A percentile compares a stretch with the other conserved stretches of the same genome.
These are phyloP conservation scores for Trichoderma gamsii DNA, from an alignment of 495 filamentous ascomycete species.

Conservation along the genomic window DNA sequence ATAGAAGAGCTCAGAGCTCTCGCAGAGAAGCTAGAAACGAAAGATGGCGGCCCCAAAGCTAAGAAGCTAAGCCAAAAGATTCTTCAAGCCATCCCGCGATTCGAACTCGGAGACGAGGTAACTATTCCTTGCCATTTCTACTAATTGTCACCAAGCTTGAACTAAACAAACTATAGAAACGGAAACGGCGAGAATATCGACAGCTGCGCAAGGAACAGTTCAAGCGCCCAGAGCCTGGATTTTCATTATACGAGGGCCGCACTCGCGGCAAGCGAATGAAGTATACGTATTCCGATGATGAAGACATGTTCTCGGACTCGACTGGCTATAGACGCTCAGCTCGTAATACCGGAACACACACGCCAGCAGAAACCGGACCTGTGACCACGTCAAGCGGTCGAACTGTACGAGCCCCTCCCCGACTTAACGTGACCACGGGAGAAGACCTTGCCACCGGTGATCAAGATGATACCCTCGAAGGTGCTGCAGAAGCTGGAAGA, in stretches of 20 bases:
- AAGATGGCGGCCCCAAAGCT: slow-evolving; percentile 74
- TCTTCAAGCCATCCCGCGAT: slow-evolving; percentile 75
- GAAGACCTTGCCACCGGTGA: slow-evolving; percentile 17
- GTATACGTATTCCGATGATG: slow-evolving; percentile 92
- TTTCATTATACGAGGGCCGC: slow-evolving; percentile 91
- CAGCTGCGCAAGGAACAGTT: slow-evolving; percentile 81
- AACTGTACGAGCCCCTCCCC: slow-evolving; percentile 70
- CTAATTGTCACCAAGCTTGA: not conserved
- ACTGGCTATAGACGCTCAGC: slow-evolving; percentile 60
- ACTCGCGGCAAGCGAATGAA: slow-evolving; percentile 92
- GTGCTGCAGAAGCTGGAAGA: slow-evolving; percentile 30
- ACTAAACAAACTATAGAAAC: slow-evolving; percentile 53
- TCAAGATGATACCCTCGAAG: slow-evolving; percentile 28
- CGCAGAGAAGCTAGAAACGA: slow-evolving; percentile 61
- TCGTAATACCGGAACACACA: slow-evolving; percentile 64
- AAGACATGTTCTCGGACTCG: slow-evolving; percentile 70
- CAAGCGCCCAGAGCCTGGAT: slow-evolving; percentile 77
- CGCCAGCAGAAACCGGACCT: slow-evolving; percentile 66
- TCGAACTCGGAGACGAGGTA: slow-evolving; percentile 90
- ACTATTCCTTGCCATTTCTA: slow-evolving; percentile 19
- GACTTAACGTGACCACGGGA: slow-evolving; percentile 69
- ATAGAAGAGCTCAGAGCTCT: slow-evolving; percentile 80
- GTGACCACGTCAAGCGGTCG: slow-evolving; percentile 87
- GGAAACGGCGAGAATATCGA: slow-evolving; percentile 86
- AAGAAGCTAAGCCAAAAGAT: slow-evolving; percentile 72